Conservation (phyloP, 192 early-diverging fungal species). For the Radiomyces spectabilis region DNA sequence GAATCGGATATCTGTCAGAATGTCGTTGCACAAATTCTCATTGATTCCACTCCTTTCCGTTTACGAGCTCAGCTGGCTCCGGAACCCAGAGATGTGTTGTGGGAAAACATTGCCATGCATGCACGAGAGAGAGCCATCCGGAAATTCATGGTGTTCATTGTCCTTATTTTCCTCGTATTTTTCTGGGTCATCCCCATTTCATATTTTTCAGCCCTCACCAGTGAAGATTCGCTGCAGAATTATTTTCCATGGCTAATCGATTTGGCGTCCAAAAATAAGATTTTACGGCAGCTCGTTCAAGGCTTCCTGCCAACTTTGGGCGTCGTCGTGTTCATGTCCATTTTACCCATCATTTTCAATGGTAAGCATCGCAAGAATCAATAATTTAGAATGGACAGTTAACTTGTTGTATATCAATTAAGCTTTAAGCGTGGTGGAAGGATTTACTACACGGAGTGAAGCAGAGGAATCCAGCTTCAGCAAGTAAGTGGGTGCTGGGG, state of each 20-base stretch:
- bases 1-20: conserved; percentile 25
- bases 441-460: conserved; percentile 36
- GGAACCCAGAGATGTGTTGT: conserved; percentile 70
- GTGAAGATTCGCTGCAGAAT: conserved; percentile 48
- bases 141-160: conserved; percentile 39
- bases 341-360: conserved; percentile 65
- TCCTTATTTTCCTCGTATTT: conserved; percentile 60
- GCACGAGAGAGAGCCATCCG: conserved; percentile 45
- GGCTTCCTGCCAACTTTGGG: conserved; percentile 66
- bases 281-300: conserved; percentile 54
- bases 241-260: conserved; percentile 53
- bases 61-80: conserved; percentile 57
- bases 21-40: conserved; percentile 57
- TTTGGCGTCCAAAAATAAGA: conserved; percentile 36
- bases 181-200: conserved; percentile 73
- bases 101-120: conserved; percentile 66
- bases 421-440: conserved; percentile 35
- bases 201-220: conserved; percentile 57
- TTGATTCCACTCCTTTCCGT: conserved; percentile 57
- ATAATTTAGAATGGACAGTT: neutral
- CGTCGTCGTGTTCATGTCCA: conserved; percentile 59
- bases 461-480: conserved; percentile 30
- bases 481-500: conserved; percentile 15
- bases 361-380: conserved; percentile 26
- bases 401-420: neutral